phyloP scores from a whole-genome alignment of 495 filamentous ascomycete genomes.

The Recurvomyces mirabilis region DNA sequence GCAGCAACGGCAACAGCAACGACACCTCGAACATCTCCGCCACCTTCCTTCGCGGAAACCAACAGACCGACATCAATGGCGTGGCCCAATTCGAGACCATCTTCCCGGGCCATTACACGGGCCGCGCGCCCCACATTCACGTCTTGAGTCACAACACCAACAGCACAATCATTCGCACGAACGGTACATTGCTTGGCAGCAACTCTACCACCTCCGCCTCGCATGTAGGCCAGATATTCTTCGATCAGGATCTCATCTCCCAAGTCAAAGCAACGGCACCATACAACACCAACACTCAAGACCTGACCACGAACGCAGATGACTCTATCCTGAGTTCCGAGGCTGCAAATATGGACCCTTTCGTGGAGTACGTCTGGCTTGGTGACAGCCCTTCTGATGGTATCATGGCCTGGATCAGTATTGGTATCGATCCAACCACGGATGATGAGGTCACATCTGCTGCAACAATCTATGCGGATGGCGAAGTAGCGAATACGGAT shows the following conservation, averaged over 20 bases:
- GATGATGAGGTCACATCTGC: not conserved
- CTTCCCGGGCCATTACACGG: constrained; percentile 51
- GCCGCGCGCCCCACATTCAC: constrained; percentile 50
- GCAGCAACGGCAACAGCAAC: no score
- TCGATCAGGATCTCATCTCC: constrained; percentile 44
- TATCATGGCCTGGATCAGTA: constrained; percentile 46
- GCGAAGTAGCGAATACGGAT: not conserved
- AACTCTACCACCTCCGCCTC: constrained; percentile 21
- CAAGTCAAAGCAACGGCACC: constrained; percentile 44
- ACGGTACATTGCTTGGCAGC: constrained; percentile 30
- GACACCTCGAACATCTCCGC: no score
- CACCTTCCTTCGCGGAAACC: no score
- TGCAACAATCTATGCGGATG: not conserved
- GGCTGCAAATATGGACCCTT: constrained; percentile 41
- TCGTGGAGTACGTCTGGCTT: constrained; percentile 45
- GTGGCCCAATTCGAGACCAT: constrained; percentile 45
- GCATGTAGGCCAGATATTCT: constrained; percentile 55
- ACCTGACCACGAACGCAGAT: constrained; percentile 39
- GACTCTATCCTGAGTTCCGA: constrained; percentile 42
- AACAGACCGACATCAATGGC: no score
- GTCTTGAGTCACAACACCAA: constrained; percentile 20
- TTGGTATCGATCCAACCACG: constrained; percentile 45
- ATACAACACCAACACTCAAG: constrained; percentile 46
- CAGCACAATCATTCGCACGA: constrained; percentile 20
- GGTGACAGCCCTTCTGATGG: constrained; percentile 41